Percentiles rank a stretch among this genome's conserved stretches.
phyloP scores from a whole-genome alignment of 108 stramenopile species.

The Epithemia pelagica region DNA sequence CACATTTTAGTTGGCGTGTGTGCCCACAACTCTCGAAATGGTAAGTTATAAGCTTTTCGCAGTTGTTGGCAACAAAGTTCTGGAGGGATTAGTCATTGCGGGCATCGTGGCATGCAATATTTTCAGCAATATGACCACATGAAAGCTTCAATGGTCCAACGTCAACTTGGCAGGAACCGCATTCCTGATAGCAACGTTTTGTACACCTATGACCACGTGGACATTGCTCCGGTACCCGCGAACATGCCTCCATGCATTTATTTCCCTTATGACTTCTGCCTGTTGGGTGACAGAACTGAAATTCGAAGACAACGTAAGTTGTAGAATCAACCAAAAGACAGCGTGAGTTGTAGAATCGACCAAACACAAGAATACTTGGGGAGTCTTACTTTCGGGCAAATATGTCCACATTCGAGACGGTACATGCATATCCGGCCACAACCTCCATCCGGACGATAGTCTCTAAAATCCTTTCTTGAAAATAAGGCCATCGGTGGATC shows the following conservation, averaged over 20 bases:
- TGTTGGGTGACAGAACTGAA: constrained; percentile 33
- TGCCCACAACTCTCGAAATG: too few species aligned
- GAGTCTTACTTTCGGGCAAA: constrained; percentile 14
- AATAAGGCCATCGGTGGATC: constrained; percentile 16
- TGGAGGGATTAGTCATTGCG: too few species aligned
- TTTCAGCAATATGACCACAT: constrained; percentile 23
- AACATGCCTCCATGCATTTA: constrained; percentile 27
- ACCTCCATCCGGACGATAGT: constrained; percentile 37
- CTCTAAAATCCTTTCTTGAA: constrained; percentile 15
- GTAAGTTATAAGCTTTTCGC: too few species aligned
- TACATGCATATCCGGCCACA: constrained; percentile 27
- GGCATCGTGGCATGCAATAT: constrained; percentile 28
- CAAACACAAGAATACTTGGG: too few species aligned
- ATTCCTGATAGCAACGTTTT: constrained; percentile 28
- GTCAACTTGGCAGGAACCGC: constrained; percentile 22
- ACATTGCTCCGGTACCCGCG: constrained; percentile 30
- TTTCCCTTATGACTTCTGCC: constrained; percentile 20
- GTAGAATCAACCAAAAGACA: too few species aligned
- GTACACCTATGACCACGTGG: constrained; percentile 22
- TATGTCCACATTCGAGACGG: constrained; percentile 35
- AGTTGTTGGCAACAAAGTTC: too few species aligned
- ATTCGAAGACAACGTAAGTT: too few species aligned
- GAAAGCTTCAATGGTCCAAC: constrained; percentile 19
- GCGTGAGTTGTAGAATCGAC: too few species aligned
- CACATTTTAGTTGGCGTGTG: too few species aligned